Evolutionary conservation across 352 stramenopile species (phyloP), one percentile per base, ranked within the genome.

Genomic region (Globisporangium iwayamae): DNA sequence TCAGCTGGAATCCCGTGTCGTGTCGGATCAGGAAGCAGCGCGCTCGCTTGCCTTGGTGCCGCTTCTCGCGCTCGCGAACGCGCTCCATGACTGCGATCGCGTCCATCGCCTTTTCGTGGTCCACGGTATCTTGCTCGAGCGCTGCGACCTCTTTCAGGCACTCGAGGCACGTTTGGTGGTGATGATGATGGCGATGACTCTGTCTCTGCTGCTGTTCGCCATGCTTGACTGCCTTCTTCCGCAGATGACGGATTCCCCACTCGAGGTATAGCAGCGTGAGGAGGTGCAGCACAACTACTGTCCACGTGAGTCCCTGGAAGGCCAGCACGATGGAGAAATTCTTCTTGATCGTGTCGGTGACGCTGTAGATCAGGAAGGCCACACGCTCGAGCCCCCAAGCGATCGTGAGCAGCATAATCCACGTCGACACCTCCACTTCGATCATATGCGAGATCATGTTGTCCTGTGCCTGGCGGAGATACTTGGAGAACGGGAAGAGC

Each of bases 371-470:
- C 25, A 28, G 25, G 25, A 28, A 28, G 25, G 16, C 18, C 6
- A 66, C 47, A 0, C 65, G 66, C 43, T 75, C 73, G 57, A 90
- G 63, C 0, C 32, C 61, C 75, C 79, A 90, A 0, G 74, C 76
- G 14, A 87, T 69, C 14, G 63, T 52, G 1, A 90, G 61, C 11
- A 90, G 65, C 4, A 90, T 43, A 4, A 88, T 45, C 81, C 78
- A 93, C 68, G 79, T 89, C 6, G 78, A 83, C 18, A 87, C 73
- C 41, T 90, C 66, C 5, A 93, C 80, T 22, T 93, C 82, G 41
- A 93, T 89, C 73, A 93, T 84, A 61, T 93, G 75, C 16, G 74
- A 85, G 59, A 93, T 90, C 63, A 91, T 78, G 65, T 82, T 89
- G 14, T 87, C 81, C 69, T 91, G 84, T 2, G 79, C 81, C 9